These are phyloP conservation scores for Fusarium sp. DNA, from an alignment of 2,329 filamentous ascomycete genomes.

Conservation along the genomic window DNA sequence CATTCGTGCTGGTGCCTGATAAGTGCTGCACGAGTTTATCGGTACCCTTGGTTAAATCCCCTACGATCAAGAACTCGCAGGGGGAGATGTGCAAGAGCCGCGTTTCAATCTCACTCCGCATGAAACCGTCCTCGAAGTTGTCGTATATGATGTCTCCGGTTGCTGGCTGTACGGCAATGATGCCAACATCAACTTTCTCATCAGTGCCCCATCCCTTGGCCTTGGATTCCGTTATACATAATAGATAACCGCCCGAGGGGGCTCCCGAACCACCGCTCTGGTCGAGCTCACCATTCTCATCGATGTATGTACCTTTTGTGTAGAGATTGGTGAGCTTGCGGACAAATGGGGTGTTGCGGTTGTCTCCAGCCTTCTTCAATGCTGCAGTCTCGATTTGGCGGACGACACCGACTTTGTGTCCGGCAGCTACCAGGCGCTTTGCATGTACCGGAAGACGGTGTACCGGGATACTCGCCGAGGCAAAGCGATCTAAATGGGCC, in stretches of 20 bases:
- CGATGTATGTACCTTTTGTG: constrained; percentile 97
- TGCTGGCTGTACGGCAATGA: constrained; percentile 93
- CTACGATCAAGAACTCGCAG: constrained; percentile 93
- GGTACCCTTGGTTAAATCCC: constrained; percentile 87
- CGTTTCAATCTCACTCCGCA: constrained; percentile 96
- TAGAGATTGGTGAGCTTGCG: constrained; percentile 96
- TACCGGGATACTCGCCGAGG: constrained; percentile 93
- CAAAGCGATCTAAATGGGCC: constrained; percentile 90
- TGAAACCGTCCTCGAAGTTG: constrained; percentile 95
- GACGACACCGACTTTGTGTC: constrained; percentile 95
- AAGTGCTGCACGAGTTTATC: constrained; percentile 93
- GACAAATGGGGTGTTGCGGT: constrained; percentile 90
- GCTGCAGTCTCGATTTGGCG: constrained; percentile 95
- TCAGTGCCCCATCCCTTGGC: constrained; percentile 83
- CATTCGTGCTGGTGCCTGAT: constrained; percentile 87
- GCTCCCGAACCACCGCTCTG: constrained; percentile 55
- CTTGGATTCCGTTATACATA: constrained; percentile 91
- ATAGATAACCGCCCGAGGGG: constrained; percentile 81
- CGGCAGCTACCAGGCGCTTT: constrained; percentile 89
- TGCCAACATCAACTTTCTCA: constrained; percentile 90
- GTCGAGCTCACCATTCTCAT: constrained; percentile 86
- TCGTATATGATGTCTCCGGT: constrained; percentile 98
- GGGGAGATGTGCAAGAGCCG: constrained; percentile 94
- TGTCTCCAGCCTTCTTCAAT: constrained; percentile 93
- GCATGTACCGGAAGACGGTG: constrained; percentile 93